Conservation (phyloP, 1,284 basidiomycete genomes). For the Pseudozyma thailandica region DNA sequence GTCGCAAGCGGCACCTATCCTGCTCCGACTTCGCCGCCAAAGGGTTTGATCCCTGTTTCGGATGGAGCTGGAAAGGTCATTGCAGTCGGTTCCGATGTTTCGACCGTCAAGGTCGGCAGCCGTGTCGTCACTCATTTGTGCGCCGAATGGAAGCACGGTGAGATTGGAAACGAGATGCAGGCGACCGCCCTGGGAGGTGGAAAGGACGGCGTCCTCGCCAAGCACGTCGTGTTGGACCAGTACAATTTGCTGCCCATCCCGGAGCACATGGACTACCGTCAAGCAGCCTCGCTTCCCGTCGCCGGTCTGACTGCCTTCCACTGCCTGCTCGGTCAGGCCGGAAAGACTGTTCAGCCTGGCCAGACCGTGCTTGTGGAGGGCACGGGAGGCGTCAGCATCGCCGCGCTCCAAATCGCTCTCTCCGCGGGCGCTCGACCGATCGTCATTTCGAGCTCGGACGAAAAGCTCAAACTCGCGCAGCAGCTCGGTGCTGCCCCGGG, state of each 20-base stretch:
- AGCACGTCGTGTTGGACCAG: constrained; percentile 30
- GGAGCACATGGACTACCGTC: constrained; percentile 22
- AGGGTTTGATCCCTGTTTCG: constrained; percentile 32
- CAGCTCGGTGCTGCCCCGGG: constrained; percentile 16
- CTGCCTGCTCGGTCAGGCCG: constrained; percentile 31
- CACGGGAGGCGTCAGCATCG: constrained; percentile 41
- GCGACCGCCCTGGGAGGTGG: constrained; percentile 30
- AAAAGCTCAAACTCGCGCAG: constrained; percentile 29
- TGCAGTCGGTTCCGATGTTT: constrained; percentile 14
- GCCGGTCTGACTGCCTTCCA: constrained; percentile 43
- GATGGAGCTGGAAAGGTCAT: constrained; percentile 38
- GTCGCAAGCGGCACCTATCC: constrained; percentile 39
- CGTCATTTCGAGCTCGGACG: constrained; percentile 39
- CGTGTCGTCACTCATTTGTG: constrained; percentile 40
- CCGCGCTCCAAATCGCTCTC: constrained; percentile 40
- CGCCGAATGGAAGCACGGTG: constrained; percentile 29
- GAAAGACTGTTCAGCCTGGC: constrained; percentile 31
- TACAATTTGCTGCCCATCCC: constrained; percentile 41
- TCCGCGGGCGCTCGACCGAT: constrained; percentile 37
- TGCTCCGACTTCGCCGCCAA: constrained; percentile 18
- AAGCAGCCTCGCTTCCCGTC: constrained; percentile 32
- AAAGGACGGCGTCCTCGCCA: constrained; percentile 22
- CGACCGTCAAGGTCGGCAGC: constrained; percentile 20
- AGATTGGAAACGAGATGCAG: constrained; percentile 47
- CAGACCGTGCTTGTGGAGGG: constrained; percentile 41